phyloP scores from a whole-genome alignment of 768 basidiomycete genomes.

The Podaxis mareebaensis region DNA sequence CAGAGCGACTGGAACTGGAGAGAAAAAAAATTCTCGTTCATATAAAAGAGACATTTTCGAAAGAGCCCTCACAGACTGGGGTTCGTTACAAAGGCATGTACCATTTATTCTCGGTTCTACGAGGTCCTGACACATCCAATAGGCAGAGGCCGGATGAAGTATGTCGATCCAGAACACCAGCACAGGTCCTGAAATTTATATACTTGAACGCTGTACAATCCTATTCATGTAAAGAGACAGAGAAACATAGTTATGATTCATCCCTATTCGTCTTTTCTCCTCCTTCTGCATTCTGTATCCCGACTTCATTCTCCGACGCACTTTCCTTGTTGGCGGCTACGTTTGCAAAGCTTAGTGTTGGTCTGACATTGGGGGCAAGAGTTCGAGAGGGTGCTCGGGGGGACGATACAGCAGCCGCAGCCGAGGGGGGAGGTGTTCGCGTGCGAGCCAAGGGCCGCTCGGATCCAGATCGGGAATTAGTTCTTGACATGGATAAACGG shows the following conservation, averaged over 20 bases:
- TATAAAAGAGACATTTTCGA: conserved; percentile 40
- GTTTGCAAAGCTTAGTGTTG: conserved; percentile 79
- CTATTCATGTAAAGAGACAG: conserved; percentile 2
- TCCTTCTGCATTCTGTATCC: conserved; percentile 20
- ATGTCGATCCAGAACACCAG: conserved; percentile 51
- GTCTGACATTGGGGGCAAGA: conserved; percentile 56
- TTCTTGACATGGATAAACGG: conserved; percentile 52
- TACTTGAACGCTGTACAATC: background rate
- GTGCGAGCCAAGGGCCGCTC: conserved; percentile 42
- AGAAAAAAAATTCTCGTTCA: conserved; percentile 50
- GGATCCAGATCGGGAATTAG: conserved; percentile 49
- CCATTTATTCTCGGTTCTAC: background rate
- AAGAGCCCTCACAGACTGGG: conserved; percentile 38
- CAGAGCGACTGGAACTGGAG: conserved; percentile 50
- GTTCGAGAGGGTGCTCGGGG: conserved; percentile 31
- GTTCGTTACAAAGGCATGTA: conserved; percentile 65
- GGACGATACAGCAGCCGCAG: conserved; percentile 29
- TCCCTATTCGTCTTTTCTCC: conserved; percentile 21
- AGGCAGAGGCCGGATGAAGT: conserved; percentile 73
- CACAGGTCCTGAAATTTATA: background rate
- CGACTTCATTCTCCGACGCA: conserved; percentile 21
- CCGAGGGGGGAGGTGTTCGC: conserved; percentile 32
- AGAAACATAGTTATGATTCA: conserved; percentile 14
- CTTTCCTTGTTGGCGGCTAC: conserved; percentile 60
- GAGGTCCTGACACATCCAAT: background rate